Evolutionary conservation across 345 rosid genomes (phyloP).

Genomic region (Salix udensis): DNA sequence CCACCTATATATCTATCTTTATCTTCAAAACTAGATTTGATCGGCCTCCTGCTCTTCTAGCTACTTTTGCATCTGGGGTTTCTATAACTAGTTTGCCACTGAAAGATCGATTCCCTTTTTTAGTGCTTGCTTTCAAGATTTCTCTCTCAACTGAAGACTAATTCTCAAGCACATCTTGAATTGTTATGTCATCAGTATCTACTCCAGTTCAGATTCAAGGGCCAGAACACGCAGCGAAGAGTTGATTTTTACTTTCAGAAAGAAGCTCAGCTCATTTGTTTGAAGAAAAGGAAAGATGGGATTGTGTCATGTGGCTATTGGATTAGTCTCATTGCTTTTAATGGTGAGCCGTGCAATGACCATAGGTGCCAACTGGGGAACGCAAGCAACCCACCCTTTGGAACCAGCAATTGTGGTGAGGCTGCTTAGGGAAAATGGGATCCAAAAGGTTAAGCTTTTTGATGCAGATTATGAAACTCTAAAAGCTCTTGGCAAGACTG

Average conservation of each 20-base stretch:
- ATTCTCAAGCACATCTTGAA: not conserved
- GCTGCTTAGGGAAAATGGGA: slow-evolving; percentile 61
- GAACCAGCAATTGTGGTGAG: slow-evolving; percentile 70
- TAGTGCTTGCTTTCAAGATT: not conserved
- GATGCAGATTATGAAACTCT: slow-evolving; percentile 74
- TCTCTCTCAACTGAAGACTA: not conserved
- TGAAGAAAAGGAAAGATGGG: slow-evolving; percentile 17
- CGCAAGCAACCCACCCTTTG: slow-evolving; percentile 72
- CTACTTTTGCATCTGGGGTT: not conserved
- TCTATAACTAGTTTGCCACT: not conserved
- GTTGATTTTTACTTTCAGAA: not conserved
- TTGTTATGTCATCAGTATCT: not conserved
- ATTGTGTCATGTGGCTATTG: slow-evolving; percentile 20
- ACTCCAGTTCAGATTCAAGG: not conserved
- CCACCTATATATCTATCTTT: not conserved
- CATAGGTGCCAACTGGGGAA: slow-evolving; percentile 72
- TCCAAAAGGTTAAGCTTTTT: slow-evolving; percentile 87
- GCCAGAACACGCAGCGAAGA: not conserved
- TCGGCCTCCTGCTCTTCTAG: not conserved
- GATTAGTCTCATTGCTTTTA: slow-evolving; percentile 23
- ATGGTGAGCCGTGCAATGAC: slow-evolving; percentile 36
- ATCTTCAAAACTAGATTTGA: not conserved
- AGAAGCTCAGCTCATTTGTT: not conserved
- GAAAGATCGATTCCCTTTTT: not conserved
- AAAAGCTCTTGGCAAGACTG: slow-evolving; percentile 60